Conservation (phyloP, 2,329 filamentous ascomycete species). For the Clonostachys byssicola region DNA sequence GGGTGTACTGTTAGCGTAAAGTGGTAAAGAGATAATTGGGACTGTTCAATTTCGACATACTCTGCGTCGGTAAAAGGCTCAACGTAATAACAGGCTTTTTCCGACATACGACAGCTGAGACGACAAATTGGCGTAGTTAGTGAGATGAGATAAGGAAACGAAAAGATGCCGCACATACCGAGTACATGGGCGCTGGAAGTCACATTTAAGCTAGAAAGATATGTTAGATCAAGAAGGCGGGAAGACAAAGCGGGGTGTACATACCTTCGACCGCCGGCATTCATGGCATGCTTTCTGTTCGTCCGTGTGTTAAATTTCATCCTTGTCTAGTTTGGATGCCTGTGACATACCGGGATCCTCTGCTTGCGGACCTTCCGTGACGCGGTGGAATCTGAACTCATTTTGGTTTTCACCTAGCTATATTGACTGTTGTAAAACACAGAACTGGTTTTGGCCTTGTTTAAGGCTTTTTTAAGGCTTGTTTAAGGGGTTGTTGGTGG, state of each 20-base stretch:
- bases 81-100: conserved; percentile 3
- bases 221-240: not conserved
- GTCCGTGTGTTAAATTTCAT: not conserved
- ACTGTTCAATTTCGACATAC: not conserved
- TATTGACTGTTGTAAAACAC: no score
- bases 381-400: not conserved
- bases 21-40: no score
- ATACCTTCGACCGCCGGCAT: conserved; percentile 16
- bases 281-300: conserved; percentile 15
- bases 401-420: not conserved
- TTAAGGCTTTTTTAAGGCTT: no score
- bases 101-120: not conserved
- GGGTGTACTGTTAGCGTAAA: not conserved
- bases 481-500: no score
- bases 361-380: conserved; percentile 8
- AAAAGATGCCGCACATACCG: conserved; percentile 6
- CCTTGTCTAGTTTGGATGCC: no score
- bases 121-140: conserved; percentile 7
- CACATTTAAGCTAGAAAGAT: conserved; percentile 5
- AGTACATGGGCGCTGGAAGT: conserved; percentile 15
- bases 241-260: not conserved
- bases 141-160: not conserved
- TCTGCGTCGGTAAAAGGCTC: not conserved
- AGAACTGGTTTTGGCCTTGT: no score
- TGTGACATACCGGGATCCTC: conserved; percentile 9